phyloP scores from a whole-genome alignment of 2,329 filamentous ascomycete genomes.

The Proliferodiscus dingleyae region DNA sequence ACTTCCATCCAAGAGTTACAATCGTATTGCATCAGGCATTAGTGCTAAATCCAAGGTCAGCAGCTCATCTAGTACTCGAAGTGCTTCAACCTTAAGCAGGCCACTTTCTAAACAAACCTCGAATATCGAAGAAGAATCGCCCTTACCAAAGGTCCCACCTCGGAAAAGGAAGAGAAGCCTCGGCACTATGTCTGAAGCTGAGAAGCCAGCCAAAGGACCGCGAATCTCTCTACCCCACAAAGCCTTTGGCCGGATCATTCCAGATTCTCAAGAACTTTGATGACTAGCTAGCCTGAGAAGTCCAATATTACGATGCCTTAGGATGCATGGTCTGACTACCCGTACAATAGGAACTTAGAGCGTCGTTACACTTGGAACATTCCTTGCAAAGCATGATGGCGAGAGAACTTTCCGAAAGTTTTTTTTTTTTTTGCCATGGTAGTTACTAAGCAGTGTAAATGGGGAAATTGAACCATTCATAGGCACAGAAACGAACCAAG shows the following conservation, averaged over 20 bases:
- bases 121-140: neutral
- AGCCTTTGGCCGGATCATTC: neutral
- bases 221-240: neutral
- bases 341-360: too few relatives aligned
- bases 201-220: neutral
- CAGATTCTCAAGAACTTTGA: neutral
- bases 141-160: neutral
- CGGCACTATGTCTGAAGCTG: neutral
- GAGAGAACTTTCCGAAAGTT: too few relatives aligned
- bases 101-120: neutral
- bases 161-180: neutral
- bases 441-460: too few relatives aligned
- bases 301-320: neutral
- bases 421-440: neutral
- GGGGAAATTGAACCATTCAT: too few relatives aligned
- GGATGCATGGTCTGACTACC: too few relatives aligned
- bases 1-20: neutral
- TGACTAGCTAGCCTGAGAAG: neutral
- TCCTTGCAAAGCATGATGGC: too few relatives aligned
- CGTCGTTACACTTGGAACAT: too few relatives aligned
- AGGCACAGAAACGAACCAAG: too few relatives aligned
- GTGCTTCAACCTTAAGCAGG: neutral
- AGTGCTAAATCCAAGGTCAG: neutral
- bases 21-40: neutral
- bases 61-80: neutral